Evolutionary conservation across 305 asterid species (phyloP).

Genomic region (Fraxinus albicans): DNA sequence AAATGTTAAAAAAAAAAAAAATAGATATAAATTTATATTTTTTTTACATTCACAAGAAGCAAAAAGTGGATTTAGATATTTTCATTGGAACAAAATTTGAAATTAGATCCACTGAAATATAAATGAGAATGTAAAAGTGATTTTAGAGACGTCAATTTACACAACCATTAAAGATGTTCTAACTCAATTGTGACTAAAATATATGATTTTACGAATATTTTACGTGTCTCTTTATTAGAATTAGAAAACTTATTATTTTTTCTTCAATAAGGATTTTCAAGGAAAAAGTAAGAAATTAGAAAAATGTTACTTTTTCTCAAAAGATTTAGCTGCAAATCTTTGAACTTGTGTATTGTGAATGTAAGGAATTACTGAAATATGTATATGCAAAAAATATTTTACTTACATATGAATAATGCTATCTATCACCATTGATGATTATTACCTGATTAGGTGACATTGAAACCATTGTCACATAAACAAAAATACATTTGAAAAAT

Average conservation of each 20-base stretch:
- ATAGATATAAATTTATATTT: too few relatives aligned
- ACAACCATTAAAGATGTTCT: not conserved
- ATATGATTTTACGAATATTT: not conserved
- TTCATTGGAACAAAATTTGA: not conserved
- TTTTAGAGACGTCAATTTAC: not conserved
- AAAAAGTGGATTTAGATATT: not conserved
- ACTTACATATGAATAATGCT: not conserved
- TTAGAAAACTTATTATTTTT: not conserved
- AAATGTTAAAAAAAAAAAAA: too few relatives aligned
- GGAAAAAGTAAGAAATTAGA: not conserved
- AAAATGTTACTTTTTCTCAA: not conserved
- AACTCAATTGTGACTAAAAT: not conserved
- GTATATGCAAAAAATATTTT: too few relatives aligned
- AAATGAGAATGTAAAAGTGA: too few relatives aligned
- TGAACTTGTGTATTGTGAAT: not conserved
- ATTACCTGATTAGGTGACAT: not conserved
- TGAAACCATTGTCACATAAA: not conserved
- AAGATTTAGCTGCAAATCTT: not conserved
- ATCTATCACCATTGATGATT: not conserved
- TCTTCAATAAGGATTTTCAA: not conserved
- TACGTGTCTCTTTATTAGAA: not conserved
- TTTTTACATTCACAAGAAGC: not conserved
- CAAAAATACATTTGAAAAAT: not conserved
- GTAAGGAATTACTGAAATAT: not conserved
- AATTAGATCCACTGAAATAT: too few relatives aligned